Percentiles rank a stretch among this genome's conserved stretches.
Conservation (phyloP, 345 rosid genomes). For the Firmiana major region DNA sequence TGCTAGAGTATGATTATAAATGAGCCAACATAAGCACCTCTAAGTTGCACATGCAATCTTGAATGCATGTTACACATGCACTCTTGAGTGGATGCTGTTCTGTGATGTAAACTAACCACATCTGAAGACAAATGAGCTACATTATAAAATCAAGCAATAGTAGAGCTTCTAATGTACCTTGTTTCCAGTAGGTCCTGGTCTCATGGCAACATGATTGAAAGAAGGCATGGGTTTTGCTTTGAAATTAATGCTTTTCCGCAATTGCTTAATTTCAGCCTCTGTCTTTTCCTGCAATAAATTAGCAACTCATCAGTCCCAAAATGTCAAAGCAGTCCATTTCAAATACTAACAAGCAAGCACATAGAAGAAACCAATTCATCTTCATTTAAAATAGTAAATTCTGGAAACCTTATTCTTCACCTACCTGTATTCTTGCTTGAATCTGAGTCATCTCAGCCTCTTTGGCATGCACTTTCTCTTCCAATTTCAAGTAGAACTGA, state of each 20-base stretch:
- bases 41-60: neutral
- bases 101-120: neutral
- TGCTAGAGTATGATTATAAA: neutral
- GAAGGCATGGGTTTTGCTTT: slow-evolving; percentile 91
- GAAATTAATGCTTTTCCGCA: slow-evolving; percentile 76
- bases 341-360: neutral
- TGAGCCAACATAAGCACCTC: neutral
- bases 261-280: slow-evolving; percentile 60
- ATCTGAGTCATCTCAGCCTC: slow-evolving; percentile 62
- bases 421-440: slow-evolving; percentile 68
- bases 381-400: neutral
- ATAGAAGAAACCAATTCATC: neutral
- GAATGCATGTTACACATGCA: neutral
- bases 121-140: neutral
- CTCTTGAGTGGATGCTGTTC: neutral
- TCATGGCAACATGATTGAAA: slow-evolving; percentile 46
- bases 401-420: neutral
- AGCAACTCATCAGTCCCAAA: slow-evolving; percentile 1
- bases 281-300: slow-evolving; percentile 47
- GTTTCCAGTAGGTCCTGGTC: slow-evolving; percentile 32
- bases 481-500: slow-evolving; percentile 70
- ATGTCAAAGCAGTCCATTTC: neutral
- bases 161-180: slow-evolving; percentile 40
- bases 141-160: slow-evolving; percentile 7
- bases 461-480: slow-evolving; percentile 69